A percentile compares a stretch with the other conserved stretches of the same genome.
These are phyloP conservation scores for Lycium ferocissimum DNA, from an alignment of 257 asterid species.

Conservation along the genomic window DNA sequence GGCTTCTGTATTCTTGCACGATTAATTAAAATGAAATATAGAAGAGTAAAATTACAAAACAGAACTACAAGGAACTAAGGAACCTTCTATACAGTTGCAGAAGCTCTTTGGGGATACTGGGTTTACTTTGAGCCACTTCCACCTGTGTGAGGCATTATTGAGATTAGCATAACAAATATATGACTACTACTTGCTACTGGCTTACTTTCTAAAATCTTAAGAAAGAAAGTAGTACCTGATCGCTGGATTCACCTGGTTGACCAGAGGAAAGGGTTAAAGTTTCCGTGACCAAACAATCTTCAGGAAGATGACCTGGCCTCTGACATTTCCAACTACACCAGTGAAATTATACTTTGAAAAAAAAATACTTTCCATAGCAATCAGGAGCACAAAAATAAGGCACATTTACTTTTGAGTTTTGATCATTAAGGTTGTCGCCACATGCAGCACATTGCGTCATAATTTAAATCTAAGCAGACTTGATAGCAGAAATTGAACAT, in stretches of 20 bases:
- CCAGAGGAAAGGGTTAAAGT: slow-evolving; percentile 40
- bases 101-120: slow-evolving; percentile 65
- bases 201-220: neutral
- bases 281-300: slow-evolving; percentile 71
- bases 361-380: neutral
- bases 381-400: neutral
- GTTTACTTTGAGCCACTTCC: slow-evolving; percentile 43
- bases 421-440: neutral
- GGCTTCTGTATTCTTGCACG: slow-evolving; percentile 7
- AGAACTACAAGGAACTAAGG: neutral
- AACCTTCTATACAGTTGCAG: slow-evolving; percentile 83
- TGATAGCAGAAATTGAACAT: neutral
- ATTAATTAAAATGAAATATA: slow-evolving; percentile 19
- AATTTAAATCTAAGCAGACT: neutral
- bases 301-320: slow-evolving; percentile 91
- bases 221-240: slow-evolving; percentile 42
- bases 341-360: slow-evolving; percentile 27
- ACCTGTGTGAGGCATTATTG: slow-evolving; percentile 47
- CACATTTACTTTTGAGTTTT: neutral
- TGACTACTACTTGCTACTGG: slow-evolving; percentile 22
- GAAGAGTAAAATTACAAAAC: neutral
- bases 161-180: neutral
- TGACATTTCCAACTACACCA: slow-evolving; percentile 83
- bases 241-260: slow-evolving; percentile 43
- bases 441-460: neutral